Conservation (phyloP, 495 filamentous ascomycete species). For the Penicillium canescens region DNA sequence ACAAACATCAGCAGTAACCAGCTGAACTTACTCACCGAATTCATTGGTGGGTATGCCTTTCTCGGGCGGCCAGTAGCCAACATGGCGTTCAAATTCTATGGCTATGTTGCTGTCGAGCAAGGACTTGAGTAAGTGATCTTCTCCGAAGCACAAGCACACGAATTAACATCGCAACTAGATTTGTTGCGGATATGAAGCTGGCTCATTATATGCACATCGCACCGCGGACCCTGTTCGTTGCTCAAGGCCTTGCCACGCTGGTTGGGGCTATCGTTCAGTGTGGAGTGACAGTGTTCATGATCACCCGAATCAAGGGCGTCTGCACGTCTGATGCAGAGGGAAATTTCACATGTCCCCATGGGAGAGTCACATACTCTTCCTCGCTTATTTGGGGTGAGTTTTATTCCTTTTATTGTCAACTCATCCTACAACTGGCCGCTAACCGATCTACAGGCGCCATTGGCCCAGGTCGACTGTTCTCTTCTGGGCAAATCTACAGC, state of each 20-base stretch:
- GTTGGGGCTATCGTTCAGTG: constrained; percentile 68
- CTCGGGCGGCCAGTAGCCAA: constrained; percentile 64
- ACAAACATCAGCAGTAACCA: constrained; percentile 68
- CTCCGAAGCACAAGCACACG: constrained; percentile 40
- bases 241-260: constrained; percentile 66
- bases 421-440: neutral
- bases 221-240: constrained; percentile 66
- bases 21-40: constrained; percentile 69
- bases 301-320: constrained; percentile 59
- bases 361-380: constrained; percentile 66
- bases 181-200: constrained; percentile 77
- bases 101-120: constrained; percentile 65
- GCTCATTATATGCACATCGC: constrained; percentile 78
- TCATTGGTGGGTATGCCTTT: constrained; percentile 70
- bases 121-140: constrained; percentile 41
- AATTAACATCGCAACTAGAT: constrained; percentile 39
- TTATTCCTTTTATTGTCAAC: neutral
- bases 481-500: constrained; percentile 67
- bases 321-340: constrained; percentile 61
- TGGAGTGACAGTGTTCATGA: constrained; percentile 63
- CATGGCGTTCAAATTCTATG: constrained; percentile 78
- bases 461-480: constrained; percentile 66
- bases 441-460: constrained; percentile 43
- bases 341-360: constrained; percentile 69
- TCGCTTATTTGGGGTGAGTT: constrained; percentile 65